Conservation (phyloP, 306 rosid species). For the Herpetospermum pedunculosum region DNA sequence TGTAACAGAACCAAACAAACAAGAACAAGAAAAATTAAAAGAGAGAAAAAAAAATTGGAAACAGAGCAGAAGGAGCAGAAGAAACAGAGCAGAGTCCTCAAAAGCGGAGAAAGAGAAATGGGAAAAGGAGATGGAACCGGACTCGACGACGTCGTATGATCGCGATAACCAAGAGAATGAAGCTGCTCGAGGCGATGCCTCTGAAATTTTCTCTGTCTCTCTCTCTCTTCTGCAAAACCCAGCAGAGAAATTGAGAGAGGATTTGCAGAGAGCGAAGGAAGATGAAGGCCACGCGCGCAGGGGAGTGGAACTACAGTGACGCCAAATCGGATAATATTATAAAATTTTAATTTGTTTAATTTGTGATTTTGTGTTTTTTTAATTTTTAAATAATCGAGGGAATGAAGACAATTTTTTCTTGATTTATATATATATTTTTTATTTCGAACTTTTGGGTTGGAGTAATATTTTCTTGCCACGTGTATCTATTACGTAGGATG, state of each 20-base stretch:
- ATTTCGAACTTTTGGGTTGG: too few species aligned
- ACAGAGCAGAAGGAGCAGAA: background rate
- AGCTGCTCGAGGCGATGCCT: conserved; percentile 19
- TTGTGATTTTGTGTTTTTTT: background rate
- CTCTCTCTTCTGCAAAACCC: conserved; percentile 1
- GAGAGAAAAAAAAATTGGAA: background rate
- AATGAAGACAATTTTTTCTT: too few species aligned
- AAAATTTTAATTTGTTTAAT: background rate
- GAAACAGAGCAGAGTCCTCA: background rate
- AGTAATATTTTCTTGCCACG: too few species aligned
- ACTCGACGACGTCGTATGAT: conserved; percentile 7
- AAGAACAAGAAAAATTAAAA: background rate
- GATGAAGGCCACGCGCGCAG: conserved; percentile 21
- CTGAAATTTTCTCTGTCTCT: background rate
- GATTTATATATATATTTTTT: too few species aligned
- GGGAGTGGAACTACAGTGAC: background rate
- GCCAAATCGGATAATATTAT: background rate
- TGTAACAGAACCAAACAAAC: background rate
- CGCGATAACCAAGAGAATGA: conserved; percentile 14
- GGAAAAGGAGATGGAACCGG: background rate
- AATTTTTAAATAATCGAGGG: background rate
- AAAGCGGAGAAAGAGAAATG: background rate
- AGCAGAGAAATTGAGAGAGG: conserved; percentile 13
- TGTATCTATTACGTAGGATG: too few species aligned
- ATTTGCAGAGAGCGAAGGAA: conserved; percentile 19